Percentiles rank a stretch among this genome's conserved stretches.
Evolutionary conservation across 164 flowering plant genomes (phyloP).

Genomic region (Nymphaea thermarum): DNA sequence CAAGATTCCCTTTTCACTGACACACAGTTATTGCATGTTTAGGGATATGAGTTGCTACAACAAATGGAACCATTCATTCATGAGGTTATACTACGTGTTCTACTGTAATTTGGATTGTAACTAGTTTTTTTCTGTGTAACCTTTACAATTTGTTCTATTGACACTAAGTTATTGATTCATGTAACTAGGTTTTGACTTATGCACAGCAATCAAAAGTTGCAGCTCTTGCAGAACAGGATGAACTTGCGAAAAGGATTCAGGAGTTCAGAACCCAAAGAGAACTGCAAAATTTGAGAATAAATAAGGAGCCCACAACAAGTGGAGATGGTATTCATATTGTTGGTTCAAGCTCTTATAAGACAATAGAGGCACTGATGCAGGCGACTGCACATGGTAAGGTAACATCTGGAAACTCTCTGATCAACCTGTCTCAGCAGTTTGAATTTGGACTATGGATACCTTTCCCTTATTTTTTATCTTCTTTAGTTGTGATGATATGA

Average conservation of each 20-base stretch:
- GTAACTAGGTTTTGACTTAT: constrained; percentile 67
- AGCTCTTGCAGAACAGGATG: constrained; percentile 67
- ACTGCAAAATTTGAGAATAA: constrained; percentile 36
- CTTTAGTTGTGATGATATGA: not conserved
- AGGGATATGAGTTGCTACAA: constrained; percentile 76
- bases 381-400: constrained; percentile 60
- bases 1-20: not conserved
- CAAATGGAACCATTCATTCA: constrained; percentile 86
- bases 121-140: not conserved
- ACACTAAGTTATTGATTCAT: constrained; percentile 1
- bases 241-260: constrained; percentile 82
- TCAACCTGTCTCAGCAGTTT: not conserved
- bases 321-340: constrained; percentile 31
- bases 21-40: not conserved
- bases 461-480: not conserved
- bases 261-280: constrained; percentile 84
- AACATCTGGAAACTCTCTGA: not conserved
- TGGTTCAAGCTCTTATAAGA: constrained; percentile 45
- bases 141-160: not conserved
- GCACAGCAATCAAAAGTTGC: constrained; percentile 85
- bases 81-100: constrained; percentile 33
- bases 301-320: constrained; percentile 31
- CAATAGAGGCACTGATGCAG: constrained; percentile 58
- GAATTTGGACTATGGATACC: not conserved
- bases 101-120: not conserved